Conservation (phyloP, 257 asterid genomes). For the Galeopsis tetrahit region DNA sequence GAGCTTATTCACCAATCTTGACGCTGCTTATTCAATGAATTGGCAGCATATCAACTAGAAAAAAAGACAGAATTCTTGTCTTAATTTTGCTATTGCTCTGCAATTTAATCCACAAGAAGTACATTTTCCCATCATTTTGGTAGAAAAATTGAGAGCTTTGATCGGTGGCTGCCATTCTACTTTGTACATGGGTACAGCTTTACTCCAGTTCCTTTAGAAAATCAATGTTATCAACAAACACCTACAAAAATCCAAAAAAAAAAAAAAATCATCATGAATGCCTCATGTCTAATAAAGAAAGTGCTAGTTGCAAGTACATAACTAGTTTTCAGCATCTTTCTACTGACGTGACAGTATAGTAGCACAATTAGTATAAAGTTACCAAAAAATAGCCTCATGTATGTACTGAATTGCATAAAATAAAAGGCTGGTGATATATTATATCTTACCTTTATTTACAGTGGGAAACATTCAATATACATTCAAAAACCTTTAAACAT, state of each 20-base stretch:
- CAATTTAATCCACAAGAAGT: slow-evolving; percentile 40
- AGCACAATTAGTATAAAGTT: not conserved
- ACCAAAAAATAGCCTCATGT: not conserved
- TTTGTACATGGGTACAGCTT: slow-evolving; percentile 18
- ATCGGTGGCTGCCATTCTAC: slow-evolving; percentile 5
- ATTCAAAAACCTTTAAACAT: slow-evolving; percentile 1
- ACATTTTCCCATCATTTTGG: slow-evolving; percentile 19
- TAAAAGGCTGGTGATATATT: not conserved
- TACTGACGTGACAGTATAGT: not conserved
- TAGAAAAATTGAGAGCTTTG: slow-evolving; percentile 5
- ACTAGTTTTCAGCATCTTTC: not conserved
- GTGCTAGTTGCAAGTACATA: not conserved
- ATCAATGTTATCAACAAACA: slow-evolving; percentile 89
- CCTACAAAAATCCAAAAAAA: slow-evolving; percentile 53
- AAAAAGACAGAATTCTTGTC: too few species aligned
- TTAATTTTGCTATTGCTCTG: not conserved
- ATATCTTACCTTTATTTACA: not conserved
- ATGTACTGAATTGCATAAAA: not conserved
- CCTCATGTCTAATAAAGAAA: not conserved
- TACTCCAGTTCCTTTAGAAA: slow-evolving; percentile 88
- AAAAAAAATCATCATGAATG: slow-evolving; percentile 1
- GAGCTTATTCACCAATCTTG: too few species aligned
- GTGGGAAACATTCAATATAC: not conserved
- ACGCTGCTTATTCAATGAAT: too few species aligned
- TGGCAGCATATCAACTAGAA: too few species aligned